phyloP scores from a whole-genome alignment of 495 filamentous ascomycete species.

The Penicillium parvum region DNA sequence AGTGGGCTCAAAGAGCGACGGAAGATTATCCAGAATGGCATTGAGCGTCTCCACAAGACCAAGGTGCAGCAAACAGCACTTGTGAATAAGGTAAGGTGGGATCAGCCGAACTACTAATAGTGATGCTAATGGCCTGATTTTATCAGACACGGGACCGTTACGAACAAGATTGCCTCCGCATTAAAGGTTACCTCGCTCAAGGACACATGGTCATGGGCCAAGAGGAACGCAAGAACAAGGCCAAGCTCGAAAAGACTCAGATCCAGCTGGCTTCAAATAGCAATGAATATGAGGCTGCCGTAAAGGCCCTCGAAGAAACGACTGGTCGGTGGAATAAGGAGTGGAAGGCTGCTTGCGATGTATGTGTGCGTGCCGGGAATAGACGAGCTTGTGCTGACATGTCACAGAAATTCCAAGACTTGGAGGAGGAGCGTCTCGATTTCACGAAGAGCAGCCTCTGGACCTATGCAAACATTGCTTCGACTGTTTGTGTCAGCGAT shows the following conservation, averaged over 20 bases:
- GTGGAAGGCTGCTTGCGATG: slow-evolving; percentile 95
- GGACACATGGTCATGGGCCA: slow-evolving; percentile 99
- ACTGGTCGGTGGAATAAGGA: slow-evolving; percentile 95
- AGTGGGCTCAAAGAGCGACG: slow-evolving; percentile 92
- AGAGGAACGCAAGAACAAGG: slow-evolving; percentile 98
- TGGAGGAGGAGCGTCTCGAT: slow-evolving; percentile 95
- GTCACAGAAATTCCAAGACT: slow-evolving; percentile 89
- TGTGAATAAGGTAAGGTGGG: slow-evolving; percentile 79
- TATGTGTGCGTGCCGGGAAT: slow-evolving; percentile 27
- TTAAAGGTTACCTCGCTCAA: slow-evolving; percentile 97
- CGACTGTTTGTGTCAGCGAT: slow-evolving; percentile 98
- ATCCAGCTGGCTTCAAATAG: slow-evolving; percentile 87
- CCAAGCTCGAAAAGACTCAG: slow-evolving; percentile 97
- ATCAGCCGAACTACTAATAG: no score
- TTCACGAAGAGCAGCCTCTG: slow-evolving; percentile 96
- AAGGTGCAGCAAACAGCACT: slow-evolving; percentile 86
- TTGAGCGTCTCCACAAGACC: slow-evolving; percentile 88
- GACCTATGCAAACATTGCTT: slow-evolving; percentile 95
- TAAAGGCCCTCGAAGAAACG: slow-evolving; percentile 93
- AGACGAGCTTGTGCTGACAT: neutral
- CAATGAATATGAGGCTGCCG: slow-evolving; percentile 85
- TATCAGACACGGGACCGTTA: slow-evolving; percentile 80
- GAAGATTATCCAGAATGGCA: slow-evolving; percentile 89
- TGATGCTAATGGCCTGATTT: slow-evolving; percentile 20
- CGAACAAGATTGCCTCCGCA: slow-evolving; percentile 95